Evolutionary conservation across 2,329 filamentous ascomycete genomes (phyloP), one percentile per base, ranked within the genome.

Genomic region (Triangularia verruculosa): DNA sequence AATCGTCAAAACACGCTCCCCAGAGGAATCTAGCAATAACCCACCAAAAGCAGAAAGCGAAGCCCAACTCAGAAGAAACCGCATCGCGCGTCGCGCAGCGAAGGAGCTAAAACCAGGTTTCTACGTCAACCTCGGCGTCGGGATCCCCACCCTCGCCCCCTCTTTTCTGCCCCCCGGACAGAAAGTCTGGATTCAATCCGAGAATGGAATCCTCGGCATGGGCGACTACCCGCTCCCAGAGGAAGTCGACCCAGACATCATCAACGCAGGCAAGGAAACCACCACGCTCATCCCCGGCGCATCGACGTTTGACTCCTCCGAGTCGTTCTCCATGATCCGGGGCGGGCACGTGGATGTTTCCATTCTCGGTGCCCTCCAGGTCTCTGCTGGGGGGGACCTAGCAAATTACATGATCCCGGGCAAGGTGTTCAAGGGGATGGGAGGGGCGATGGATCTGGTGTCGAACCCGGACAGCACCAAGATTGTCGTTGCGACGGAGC

Each of bases 361-460:
- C 0, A 92, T 96, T 71, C 83, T 96, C 0, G 92, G 92, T 61
- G 89, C 91, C 1, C 86, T 94, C 68, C 90, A 96, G 78, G 91
- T 95, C 22, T 89, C 86, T 68, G 90, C 90, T 0, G 81, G 84
- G 2, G 92, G 92, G 25, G 92, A 96, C 73, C 78, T 96, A 60
- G 92, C 92, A 54, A 95, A 95, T 77, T 96, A 92, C 81, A 95
- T 95, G 89, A 90, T 96, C 67, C 92, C 92, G 0, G 92, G 92
- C 24, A 95, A 94, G 77, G 86, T 92, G 11, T 87, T 93, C 77
- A 95, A 95, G 82, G 92, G 92, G 17, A 95, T 96, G 88, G 92
- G 92, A 65, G 88, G 88, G 27, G 88, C 88, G 17, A 91, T 91
- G 88, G 88, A 91, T 73, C 78, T 91, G 7, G 87, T 91, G 11